These are phyloP conservation scores for Mimosa bimucronata DNA, from an alignment of 306 rosid genomes.

Conservation along the genomic window DNA sequence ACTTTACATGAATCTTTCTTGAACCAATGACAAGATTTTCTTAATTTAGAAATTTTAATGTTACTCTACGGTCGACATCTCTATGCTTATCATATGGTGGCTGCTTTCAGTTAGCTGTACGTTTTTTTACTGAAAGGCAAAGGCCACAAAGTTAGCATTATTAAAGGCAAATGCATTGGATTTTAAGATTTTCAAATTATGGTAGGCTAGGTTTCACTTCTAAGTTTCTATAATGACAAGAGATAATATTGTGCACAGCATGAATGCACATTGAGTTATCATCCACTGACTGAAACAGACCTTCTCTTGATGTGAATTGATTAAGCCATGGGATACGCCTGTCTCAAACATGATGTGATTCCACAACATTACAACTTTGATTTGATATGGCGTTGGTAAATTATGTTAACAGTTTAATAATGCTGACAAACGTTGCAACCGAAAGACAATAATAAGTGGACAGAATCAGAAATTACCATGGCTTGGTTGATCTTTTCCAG, in stretches of 20 bases:
- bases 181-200: background rate
- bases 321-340: background rate
- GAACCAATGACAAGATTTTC: background rate
- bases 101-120: background rate
- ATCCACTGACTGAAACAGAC: background rate
- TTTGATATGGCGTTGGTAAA: too few relatives aligned
- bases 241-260: background rate
- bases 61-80: background rate
- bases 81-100: background rate
- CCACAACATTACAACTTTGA: too few relatives aligned
- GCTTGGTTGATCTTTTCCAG: too few relatives aligned
- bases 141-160: background rate
- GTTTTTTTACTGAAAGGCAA: background rate
- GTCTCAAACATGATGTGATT: too few relatives aligned
- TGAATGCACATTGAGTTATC: background rate
- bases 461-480: too few relatives aligned
- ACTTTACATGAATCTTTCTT: slow-evolving; percentile 1
- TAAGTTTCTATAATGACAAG: background rate
- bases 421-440: too few relatives aligned
- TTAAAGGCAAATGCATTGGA: background rate
- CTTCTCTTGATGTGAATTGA: background rate
- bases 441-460: too few relatives aligned
- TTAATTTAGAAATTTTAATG: background rate
- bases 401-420: too few relatives aligned
- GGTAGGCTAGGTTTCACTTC: background rate